A percentile compares a stretch with the other conserved stretches of the same genome.
phyloP scores from a whole-genome alignment of 2,329 filamentous ascomycete species.

The Pestalotiopsis fici region DNA sequence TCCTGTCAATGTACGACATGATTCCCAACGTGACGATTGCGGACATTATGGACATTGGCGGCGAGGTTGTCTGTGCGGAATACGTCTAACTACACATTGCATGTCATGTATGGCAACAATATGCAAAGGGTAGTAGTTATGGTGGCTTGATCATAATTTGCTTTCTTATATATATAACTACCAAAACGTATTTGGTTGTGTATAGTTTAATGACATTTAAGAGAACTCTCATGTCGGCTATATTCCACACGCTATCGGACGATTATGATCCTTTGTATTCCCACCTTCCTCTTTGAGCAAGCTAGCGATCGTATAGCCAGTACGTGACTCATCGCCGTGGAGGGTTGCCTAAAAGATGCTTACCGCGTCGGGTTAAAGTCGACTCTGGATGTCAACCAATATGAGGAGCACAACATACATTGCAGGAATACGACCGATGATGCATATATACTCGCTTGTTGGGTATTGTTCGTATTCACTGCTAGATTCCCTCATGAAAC shows the following conservation, averaged over 20 bases:
- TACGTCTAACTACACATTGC: conserved; percentile 11
- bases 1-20: conserved; percentile 2
- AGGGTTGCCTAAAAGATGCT: no score
- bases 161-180: not conserved
- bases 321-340: no score
- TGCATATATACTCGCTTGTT: not conserved
- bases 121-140: not conserved
- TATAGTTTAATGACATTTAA: no score
- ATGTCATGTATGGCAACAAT: not conserved
- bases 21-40: conserved; percentile 33
- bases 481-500: not conserved
- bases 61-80: conserved; percentile 17
- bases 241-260: not conserved
- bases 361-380: no score
- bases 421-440: not conserved
- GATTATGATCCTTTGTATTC: not conserved
- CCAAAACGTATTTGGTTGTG: not conserved
- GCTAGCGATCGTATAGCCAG: not conserved
- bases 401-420: no score
- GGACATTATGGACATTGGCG: conserved; percentile 19
- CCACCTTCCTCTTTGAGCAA: not conserved
- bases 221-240: no score
- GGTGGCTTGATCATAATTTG: not conserved
- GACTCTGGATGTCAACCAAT: not conserved
- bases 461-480: not conserved